phyloP scores from a whole-genome alignment of 75 land plant genomes.

The Azolla pinnata region DNA sequence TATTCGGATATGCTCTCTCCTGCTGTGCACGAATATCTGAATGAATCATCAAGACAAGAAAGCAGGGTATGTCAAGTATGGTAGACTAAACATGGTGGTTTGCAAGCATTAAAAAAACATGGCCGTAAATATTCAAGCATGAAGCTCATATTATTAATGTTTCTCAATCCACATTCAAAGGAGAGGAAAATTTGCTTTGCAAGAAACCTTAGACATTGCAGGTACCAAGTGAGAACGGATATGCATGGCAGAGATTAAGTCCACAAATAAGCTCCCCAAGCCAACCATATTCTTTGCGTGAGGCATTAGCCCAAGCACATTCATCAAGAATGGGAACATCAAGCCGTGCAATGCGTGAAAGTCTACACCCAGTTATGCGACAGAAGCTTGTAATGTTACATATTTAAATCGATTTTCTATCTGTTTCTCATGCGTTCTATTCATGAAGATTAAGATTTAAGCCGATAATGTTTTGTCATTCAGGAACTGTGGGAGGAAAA shows the following conservation, averaged over 20 bases:
- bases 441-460: too few species aligned
- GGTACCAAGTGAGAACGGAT: slow-evolving; percentile 74
- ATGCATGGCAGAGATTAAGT: slow-evolving; percentile 81
- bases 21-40: slow-evolving; percentile 66
- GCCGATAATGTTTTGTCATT: too few species aligned
- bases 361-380: slow-evolving; percentile 82
- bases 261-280: slow-evolving; percentile 92
- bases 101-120: too few species aligned
- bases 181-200: too few species aligned
- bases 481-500: slow-evolving; percentile 99
- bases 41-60: slow-evolving; percentile 91
- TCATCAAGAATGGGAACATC: slow-evolving; percentile 77
- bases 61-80: slow-evolving; percentile 43
- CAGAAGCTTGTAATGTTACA: slow-evolving; percentile 94
- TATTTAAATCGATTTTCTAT: too few species aligned
- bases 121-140: too few species aligned
- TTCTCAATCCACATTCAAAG: too few species aligned
- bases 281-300: slow-evolving; percentile 88
- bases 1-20: slow-evolving; percentile 95
- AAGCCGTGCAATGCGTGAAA: slow-evolving; percentile 77
- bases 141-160: too few species aligned
- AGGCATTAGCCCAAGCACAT: slow-evolving; percentile 88
- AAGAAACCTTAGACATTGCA: too few species aligned
- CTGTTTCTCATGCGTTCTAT: not conserved
- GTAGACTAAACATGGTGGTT: too few species aligned